Percentiles rank a stretch among this genome's conserved stretches.
These are phyloP conservation scores for Ilyonectria mors-panacis DNA, from an alignment of 2,329 filamentous ascomycete genomes.

Conservation along the genomic window DNA sequence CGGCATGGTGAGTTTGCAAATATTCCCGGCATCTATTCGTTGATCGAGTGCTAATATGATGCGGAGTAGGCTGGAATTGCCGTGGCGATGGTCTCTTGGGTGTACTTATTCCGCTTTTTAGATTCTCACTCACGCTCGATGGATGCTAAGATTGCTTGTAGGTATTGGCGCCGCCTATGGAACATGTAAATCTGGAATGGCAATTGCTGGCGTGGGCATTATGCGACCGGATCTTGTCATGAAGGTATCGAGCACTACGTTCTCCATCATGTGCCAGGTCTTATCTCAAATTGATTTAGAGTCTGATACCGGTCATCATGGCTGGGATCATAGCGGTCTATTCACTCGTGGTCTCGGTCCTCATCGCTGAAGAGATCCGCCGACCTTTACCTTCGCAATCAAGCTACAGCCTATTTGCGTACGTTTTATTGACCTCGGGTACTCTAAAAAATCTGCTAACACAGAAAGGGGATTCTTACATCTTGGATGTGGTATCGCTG, in stretches of 20 bases:
- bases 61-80: constrained; percentile 78
- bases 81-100: constrained; percentile 86
- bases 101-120: constrained; percentile 64
- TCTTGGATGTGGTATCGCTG: constrained; percentile 89
- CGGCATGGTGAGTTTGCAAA: constrained; percentile 78
- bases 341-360: constrained; percentile 94
- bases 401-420: constrained; percentile 89
- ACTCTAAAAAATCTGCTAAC: constrained; percentile 34
- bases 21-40: constrained; percentile 13
- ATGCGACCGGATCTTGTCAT: constrained; percentile 91
- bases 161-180: constrained; percentile 85
- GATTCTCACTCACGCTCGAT: constrained; percentile 26
- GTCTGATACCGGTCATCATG: constrained; percentile 93
- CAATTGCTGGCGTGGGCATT: constrained; percentile 87
- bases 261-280: neutral
- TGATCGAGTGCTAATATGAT: constrained; percentile 45
- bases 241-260: constrained; percentile 72
- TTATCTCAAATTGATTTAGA: constrained; percentile 63
- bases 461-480: constrained; percentile 86
- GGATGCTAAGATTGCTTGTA: constrained; percentile 51
- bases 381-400: constrained; percentile 69
- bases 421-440: constrained; percentile 52
- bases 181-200: constrained; percentile 90
- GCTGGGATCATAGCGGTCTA: constrained; percentile 99
- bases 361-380: constrained; percentile 91